Evolutionary conservation across 163 green algal species (phyloP), one percentile per base, ranked within the genome.

Genomic region (Prototheca wickerhamii): DNA sequence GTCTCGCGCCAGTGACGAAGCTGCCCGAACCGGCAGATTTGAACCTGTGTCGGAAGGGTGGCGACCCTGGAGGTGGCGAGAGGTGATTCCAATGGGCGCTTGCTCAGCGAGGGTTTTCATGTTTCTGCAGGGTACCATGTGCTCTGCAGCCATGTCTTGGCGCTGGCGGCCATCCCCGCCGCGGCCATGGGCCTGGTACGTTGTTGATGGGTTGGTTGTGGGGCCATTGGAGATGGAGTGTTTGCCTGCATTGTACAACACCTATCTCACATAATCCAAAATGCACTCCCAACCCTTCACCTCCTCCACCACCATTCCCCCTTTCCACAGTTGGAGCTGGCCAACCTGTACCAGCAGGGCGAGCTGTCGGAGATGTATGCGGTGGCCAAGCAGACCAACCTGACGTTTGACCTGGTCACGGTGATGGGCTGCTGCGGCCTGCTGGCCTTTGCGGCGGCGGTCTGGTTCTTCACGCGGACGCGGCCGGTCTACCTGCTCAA

Each of bases 401-500:
- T 95, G 23, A 86, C 81, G 1, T 86, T 95, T 71, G 89, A 92
- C 71, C 63, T 95, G 78, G 83, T 91, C 77, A 89, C 77, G 71
- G 84, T 90, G 37, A 67, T 89, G 32, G 32, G 46, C 4, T 84
- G 71, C 58, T 76, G 74, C 44, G 60, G 75, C 23, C 37, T 81
- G 25, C 66, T 95, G 30, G 67, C 71, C 5, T 74, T 74, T 28
- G 78, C 79, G 4, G 60, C 76, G 2, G 64, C 87, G 0, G 74
- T 67, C 32, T 95, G 87, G 64, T 74, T 87, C 53, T 58, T 95
- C 17, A 75, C 76, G 2, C 77, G 75, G n/a, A 65, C 72, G 8
- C 77, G 79, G 4, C 88, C 88, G 3, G 89, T 97, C 0, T 96
- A 95, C 74, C 64, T 96, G 23, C 62, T 96, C 4, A 84, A 94